phyloP scores from a whole-genome alignment of 352 stramenopile genomes.

The Phytophthora niederhauseri region DNA sequence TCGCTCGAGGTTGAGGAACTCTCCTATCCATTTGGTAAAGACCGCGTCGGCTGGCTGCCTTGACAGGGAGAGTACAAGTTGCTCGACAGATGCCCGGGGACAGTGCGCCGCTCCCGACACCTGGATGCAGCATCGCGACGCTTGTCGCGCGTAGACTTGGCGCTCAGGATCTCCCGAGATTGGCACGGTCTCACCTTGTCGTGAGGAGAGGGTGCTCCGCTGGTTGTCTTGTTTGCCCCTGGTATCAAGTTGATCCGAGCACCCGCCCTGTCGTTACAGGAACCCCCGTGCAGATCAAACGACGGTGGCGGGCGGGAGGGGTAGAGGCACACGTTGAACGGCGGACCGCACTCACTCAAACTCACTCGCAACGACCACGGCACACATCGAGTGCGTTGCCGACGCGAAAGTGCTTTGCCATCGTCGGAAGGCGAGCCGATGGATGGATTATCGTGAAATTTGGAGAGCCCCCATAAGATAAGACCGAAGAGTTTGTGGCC shows the following conservation, averaged over 20 bases:
- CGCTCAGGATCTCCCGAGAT: constrained; percentile 15
- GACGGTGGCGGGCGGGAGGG: constrained; percentile 19
- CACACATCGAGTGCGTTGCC: background rate
- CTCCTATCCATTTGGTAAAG: constrained; percentile 22
- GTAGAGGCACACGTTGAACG: constrained; percentile 33
- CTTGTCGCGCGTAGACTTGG: constrained; percentile 9
- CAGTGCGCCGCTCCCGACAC: constrained; percentile 12
- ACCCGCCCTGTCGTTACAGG: constrained; percentile 15
- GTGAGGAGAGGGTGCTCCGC: background rate
- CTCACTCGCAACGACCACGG: background rate
- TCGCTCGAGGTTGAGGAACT: background rate
- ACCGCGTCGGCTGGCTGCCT: constrained; percentile 12
- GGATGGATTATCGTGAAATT: constrained; percentile 11
- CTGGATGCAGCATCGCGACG: constrained; percentile 16
- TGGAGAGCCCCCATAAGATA: background rate
- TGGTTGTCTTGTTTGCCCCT: background rate
- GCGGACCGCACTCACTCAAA: constrained; percentile 8
- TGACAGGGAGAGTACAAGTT: constrained; percentile 11
- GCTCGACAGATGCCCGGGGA: constrained; percentile 21
- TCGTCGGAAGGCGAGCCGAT: constrained; percentile 13
- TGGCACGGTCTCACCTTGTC: constrained; percentile 26
- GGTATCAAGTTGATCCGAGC: constrained; percentile 14
- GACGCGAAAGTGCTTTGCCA: background rate
- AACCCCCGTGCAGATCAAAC: constrained; percentile 30
- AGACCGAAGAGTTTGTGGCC: constrained; percentile 4